Base-by-base conservation (phyloP, 768 basidiomycete genomes). In the Clavulina sp. region DNA sequence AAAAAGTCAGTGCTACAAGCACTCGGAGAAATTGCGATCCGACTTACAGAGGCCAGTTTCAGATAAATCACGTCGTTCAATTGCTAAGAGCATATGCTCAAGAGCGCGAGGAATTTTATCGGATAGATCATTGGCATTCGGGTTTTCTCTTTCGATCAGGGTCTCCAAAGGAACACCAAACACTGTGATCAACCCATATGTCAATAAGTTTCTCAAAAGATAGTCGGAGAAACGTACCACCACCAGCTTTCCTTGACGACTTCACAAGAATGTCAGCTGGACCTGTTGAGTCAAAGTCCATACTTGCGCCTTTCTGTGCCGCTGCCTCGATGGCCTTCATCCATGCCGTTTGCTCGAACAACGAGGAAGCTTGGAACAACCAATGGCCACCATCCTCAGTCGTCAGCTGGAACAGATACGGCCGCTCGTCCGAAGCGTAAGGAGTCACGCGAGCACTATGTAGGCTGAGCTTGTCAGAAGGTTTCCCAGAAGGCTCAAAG, bases 331-430 rank as follows among this genome's bases (percentile, higher is more conserved):
- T 78, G 24, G 76, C 79, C 18, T 80, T 77, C 50, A 86, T 70
- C 87, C 87, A 91, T 58, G 72, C 77, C 50, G 62, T 68, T 77
- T 85, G 79, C 57, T 87, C 85, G 34, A 71, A 69, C 61, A 73
- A 76, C 58, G 73, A 77, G 32, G 75, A 63, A 1, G 84, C 80
- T 62, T 91, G 87, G 16, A 89, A 65, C 31, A 87, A 63, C 59
- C 85, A 86, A 59, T 80, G 80, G 0, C 84, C 85, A 5, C 87
- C 87, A 60, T 89, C 86, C 61, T 89, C 87, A 0, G 85, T 84
- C 59, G 84, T 78, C 41, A 91, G 69, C 60, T 82, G 77, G 69
- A 89, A 84, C 47, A 76, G 78, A 62, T 78, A 89, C 44, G 86
- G 84, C 43, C 86, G 73, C 55, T 85, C 81, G 61, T 81, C 80